phyloP scores from a whole-genome alignment of 164 flowering plant genomes.

The Akebia trifoliata region DNA sequence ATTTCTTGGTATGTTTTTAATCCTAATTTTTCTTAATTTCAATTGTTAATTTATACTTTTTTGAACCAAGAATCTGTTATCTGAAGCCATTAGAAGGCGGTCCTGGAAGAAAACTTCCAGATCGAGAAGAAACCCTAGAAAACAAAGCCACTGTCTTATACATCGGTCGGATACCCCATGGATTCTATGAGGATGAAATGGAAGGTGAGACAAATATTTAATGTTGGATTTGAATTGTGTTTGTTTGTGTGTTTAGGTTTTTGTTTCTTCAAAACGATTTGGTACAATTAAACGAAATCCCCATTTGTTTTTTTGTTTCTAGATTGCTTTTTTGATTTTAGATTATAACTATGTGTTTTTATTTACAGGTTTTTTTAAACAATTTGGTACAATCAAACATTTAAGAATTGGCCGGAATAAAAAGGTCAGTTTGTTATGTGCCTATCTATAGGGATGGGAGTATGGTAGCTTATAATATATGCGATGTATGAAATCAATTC shows the following conservation, averaged over 20 bases:
- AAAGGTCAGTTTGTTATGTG: conserved; percentile 47
- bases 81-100: conserved; percentile 80
- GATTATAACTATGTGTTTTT: background rate
- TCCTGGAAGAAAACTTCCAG: conserved; percentile 48
- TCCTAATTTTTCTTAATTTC: background rate
- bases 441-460: no score
- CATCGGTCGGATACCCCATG: conserved; percentile 88
- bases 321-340: background rate
- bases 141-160: conserved; percentile 62
- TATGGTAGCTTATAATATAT: no score
- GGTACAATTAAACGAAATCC: no score
- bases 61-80: background rate
- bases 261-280: no score
- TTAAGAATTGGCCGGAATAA: conserved; percentile 73
- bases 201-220: conserved; percentile 38
- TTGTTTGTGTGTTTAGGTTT: no score
- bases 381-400: conserved; percentile 70
- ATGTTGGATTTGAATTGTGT: background rate
- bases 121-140: conserved; percentile 19
- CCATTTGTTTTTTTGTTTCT: background rate
- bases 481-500: no score
- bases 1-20: conserved; percentile 42
- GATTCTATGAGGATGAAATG: conserved; percentile 87
- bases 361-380: conserved; percentile 61
- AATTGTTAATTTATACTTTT: background rate